Conservation (phyloP, 352 stramenopile species). For the Globisporangium paroecandrum region DNA sequence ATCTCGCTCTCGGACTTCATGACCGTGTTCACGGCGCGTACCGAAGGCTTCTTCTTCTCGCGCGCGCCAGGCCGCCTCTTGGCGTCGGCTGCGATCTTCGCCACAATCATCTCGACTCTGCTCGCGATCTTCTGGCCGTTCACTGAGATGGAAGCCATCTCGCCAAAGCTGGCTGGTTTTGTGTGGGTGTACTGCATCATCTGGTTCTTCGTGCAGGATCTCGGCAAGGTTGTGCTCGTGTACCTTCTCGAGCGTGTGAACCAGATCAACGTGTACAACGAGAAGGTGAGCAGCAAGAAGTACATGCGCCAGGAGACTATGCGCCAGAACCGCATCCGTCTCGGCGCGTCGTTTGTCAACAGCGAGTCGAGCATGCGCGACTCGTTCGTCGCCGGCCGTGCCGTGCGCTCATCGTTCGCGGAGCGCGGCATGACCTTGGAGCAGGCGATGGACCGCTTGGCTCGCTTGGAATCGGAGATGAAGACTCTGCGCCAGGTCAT, state of each 20-base stretch:
- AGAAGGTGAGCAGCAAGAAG: slow-evolving; percentile 62
- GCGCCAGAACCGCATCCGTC: slow-evolving; percentile 75
- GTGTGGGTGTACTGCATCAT: slow-evolving; percentile 89
- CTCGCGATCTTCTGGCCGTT: slow-evolving; percentile 86
- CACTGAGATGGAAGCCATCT: slow-evolving; percentile 72
- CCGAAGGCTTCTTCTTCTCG: slow-evolving; percentile 80
- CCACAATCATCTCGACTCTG: slow-evolving; percentile 76
- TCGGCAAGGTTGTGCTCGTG: slow-evolving; percentile 64
- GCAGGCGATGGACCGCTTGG: slow-evolving; percentile 70
- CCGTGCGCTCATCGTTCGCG: slow-evolving; percentile 52
- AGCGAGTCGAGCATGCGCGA: slow-evolving; percentile 69
- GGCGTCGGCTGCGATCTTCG: slow-evolving; percentile 66
- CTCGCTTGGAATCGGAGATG: slow-evolving; percentile 61
- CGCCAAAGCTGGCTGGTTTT: slow-evolving; percentile 62
- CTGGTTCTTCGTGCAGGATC: slow-evolving; percentile 88
- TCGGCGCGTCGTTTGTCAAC: slow-evolving; percentile 58
- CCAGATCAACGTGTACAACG: slow-evolving; percentile 51
- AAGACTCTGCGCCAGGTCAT: slow-evolving; percentile 68
- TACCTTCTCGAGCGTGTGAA: slow-evolving; percentile 58
- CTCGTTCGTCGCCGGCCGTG: slow-evolving; percentile 73
- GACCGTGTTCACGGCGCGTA: slow-evolving; percentile 89
- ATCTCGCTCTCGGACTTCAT: slow-evolving; percentile 93
- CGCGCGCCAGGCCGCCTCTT: slow-evolving; percentile 69
- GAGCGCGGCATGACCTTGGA: slow-evolving; percentile 65
- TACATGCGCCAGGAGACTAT: slow-evolving; percentile 60